Base-by-base conservation (phyloP, 169 alveolate genomes). In the Cryptosporidium ryanae region DNA sequence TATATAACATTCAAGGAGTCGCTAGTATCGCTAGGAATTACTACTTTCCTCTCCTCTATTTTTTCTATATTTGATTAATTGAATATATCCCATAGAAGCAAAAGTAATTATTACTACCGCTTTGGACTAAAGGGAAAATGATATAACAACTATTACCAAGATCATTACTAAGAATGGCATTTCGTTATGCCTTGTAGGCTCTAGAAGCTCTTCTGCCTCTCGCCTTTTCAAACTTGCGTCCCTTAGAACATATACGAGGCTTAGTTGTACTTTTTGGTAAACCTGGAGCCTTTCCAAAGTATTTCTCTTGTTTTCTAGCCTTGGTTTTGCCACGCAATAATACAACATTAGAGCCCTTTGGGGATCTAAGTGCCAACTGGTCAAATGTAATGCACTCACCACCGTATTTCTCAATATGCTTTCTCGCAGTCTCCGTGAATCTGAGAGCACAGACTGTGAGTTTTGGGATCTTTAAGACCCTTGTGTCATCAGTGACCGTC, bases 301-400 rank as follows among this genome's bases (percentile, higher is more conserved):
- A 98, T 70, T 94, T 96, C 93, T 95, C 97, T 66, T 97, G 97
- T 66, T 92, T 97, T 90, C 99, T 96, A 84, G 97, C 95, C 95
- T 96, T 96, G 43, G 97, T 95, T 46, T 97, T 94, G 23, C 99
- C 99, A 84, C 99, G 96, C 64, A 98, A 94, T 64, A 98, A 96
- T 54, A 98, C 96, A 89, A 97, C 95, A 84, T 93, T 94, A 63
- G 95, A 89, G 68, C 98, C 98, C 27, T 95, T 94, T 25, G 99
- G 99, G 68, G 93, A 71, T 59, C 95, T 92, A 70, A 96, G 82
- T 18, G 98, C 99, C 90, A 98, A 93, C 89, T 97, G 97, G 89
- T 98, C 99, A 89, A 98, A 97, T 65, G 99, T 97, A 66, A 97
- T 82, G 93, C 99, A 96, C 91, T 97, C 96, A 61, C 99, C 99